A percentile compares a stretch with the other conserved stretches of the same genome.
Evolutionary conservation across 2,329 filamentous ascomycete species (phyloP).

Genomic region (Cladosporium oxysporum): DNA sequence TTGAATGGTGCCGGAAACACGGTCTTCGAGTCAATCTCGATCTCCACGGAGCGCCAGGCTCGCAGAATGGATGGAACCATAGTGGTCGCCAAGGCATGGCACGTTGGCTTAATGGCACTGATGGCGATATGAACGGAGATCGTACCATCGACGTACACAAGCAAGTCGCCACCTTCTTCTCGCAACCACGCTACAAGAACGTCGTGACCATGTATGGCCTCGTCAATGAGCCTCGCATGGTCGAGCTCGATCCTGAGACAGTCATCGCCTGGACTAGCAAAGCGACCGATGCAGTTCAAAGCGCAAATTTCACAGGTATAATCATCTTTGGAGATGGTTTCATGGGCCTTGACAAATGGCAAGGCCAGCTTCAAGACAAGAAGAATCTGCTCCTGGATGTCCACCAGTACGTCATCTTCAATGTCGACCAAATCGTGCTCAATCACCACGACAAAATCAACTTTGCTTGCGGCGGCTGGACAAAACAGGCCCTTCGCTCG

Average conservation of each 20-base stretch:
- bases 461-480: constrained; percentile 88
- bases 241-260: constrained; percentile 59
- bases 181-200: constrained; percentile 89
- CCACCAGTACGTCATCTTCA: constrained; percentile 98
- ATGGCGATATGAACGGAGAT: constrained; percentile 75
- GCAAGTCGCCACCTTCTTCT: constrained; percentile 85
- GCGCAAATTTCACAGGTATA: constrained; percentile 71
- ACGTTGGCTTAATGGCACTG: constrained; percentile 86
- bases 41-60: constrained; percentile 85
- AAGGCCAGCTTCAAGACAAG: constrained; percentile 73
- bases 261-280: constrained; percentile 80
- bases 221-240: constrained; percentile 90
- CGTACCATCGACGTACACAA: constrained; percentile 86
- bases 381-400: constrained; percentile 85
- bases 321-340: constrained; percentile 95
- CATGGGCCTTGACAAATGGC: constrained; percentile 87
- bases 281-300: constrained; percentile 71
- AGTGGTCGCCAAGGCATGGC: constrained; percentile 80
- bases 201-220: constrained; percentile 91
- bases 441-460: constrained; percentile 81
- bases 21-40: constrained; percentile 92
- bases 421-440: constrained; percentile 78
- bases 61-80: constrained; percentile 98
- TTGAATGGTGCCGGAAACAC: constrained; percentile 92
- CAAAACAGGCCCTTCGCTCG: constrained; percentile 70